phyloP scores from a whole-genome alignment of 805 yeast species.

The Myxozyma melibiosi region DNA sequence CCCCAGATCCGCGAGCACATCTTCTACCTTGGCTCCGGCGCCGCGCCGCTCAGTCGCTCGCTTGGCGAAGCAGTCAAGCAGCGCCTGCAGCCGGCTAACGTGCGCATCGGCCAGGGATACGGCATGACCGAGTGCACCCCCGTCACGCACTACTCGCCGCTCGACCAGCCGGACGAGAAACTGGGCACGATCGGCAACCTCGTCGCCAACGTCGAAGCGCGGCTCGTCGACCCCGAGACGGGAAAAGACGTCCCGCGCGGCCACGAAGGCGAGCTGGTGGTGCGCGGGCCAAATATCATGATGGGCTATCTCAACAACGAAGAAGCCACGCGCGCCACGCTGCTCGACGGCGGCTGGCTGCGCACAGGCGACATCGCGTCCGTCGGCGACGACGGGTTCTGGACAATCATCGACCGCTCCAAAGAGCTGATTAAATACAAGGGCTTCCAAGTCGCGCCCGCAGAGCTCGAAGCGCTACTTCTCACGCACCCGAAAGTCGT shows the following conservation, averaged over 20 bases:
- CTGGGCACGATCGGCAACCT: slow-evolving; percentile 51
- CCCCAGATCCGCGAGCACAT: slow-evolving; percentile 32
- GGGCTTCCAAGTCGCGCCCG: slow-evolving; percentile 92
- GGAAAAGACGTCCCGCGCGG: slow-evolving; percentile 56
- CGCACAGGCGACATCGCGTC: slow-evolving; percentile 59
- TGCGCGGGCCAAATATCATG: slow-evolving; percentile 61
- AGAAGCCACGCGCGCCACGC: slow-evolving; percentile 51
- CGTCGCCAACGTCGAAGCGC: slow-evolving; percentile 52
- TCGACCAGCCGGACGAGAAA: slow-evolving; percentile 16
- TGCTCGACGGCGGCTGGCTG: slow-evolving; percentile 57
- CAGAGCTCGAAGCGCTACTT: slow-evolving; percentile 79
- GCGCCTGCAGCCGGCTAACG: background rate
- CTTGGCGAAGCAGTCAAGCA: slow-evolving; percentile 10
- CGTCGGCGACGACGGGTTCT: slow-evolving; percentile 44
- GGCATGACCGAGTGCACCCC: slow-evolving; percentile 60
- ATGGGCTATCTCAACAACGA: slow-evolving; percentile 52
- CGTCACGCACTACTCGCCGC: slow-evolving; percentile 46
- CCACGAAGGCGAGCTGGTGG: slow-evolving; percentile 55
- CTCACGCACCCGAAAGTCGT: slow-evolving; percentile 69
- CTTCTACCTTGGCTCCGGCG: slow-evolving; percentile 42
- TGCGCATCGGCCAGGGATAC: slow-evolving; percentile 50
- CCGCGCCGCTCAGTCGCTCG: slow-evolving; percentile 49
- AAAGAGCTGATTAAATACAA: slow-evolving; percentile 65
- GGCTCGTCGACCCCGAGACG: slow-evolving; percentile 46
- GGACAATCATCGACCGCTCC: slow-evolving; percentile 58